A percentile compares a stretch with the other conserved stretches of the same genome.
Conservation (phyloP, 106 monocot genomes). For the Apostasia ramifera region DNA sequence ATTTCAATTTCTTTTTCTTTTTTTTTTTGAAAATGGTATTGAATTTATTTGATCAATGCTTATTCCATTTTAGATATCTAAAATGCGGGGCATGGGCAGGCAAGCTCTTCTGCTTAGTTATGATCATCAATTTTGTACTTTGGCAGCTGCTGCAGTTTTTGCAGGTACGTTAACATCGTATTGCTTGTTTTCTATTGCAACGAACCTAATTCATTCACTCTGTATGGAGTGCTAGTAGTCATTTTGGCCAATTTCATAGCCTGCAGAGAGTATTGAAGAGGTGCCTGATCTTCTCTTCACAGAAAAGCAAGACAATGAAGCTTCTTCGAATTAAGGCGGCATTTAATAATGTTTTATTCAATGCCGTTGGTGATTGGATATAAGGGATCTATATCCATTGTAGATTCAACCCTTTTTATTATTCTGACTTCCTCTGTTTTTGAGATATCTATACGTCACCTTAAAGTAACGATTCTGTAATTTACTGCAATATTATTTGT, state of each 20-base stretch:
- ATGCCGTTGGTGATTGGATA: no score
- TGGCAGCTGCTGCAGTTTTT: slow-evolving; percentile 61
- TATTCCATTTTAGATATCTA: slow-evolving; percentile 52
- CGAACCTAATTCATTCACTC: background rate
- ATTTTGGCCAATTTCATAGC: slow-evolving; percentile 16
- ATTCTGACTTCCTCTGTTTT: no score
- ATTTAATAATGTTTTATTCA: no score
- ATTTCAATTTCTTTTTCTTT: no score
- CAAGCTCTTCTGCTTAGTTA: slow-evolving; percentile 84
- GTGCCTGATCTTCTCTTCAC: slow-evolving; percentile 29
- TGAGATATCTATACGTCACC: no score
- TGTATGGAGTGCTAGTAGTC: background rate
- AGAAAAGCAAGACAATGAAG: background rate
- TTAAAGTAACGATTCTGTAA: no score
- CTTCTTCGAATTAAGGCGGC: no score
- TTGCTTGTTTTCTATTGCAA: background rate
- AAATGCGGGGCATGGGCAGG: slow-evolving; percentile 89
- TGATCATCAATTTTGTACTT: slow-evolving; percentile 77
- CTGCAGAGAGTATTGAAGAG: slow-evolving; percentile 42
- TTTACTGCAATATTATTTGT: no score
- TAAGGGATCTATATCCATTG: no score
- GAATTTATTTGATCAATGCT: background rate
- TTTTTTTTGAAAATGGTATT: background rate
- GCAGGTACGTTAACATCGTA: slow-evolving; percentile 39
- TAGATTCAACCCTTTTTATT: no score